Conservation (phyloP, 805 yeast species). For the Starmera dryadoides region DNA sequence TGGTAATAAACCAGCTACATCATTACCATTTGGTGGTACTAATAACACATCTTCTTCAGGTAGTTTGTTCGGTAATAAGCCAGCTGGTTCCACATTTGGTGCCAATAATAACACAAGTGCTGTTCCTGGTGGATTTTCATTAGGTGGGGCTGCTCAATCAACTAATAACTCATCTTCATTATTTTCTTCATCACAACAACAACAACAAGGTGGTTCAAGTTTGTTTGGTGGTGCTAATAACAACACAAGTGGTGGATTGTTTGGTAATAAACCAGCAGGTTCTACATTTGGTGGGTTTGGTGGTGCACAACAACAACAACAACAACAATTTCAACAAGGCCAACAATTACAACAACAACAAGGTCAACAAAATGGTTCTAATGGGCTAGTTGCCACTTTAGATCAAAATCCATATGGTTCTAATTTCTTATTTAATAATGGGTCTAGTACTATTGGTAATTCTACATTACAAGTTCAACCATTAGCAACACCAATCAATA, state of each 20-base stretch:
- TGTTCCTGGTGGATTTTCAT: neutral
- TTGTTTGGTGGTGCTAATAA: too few relatives aligned
- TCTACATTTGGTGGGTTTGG: constrained; percentile 2
- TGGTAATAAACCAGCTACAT: constrained; percentile 19
- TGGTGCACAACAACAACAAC: constrained; percentile 15
- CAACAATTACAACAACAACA: constrained; percentile 14
- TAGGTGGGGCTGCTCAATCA: constrained; percentile 16
- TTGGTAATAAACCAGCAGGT: constrained; percentile 25
- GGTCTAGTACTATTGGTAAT: constrained; percentile 27
- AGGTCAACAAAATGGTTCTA: constrained; percentile 21
- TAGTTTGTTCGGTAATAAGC: constrained; percentile 31
- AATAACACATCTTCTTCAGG: constrained; percentile 11
- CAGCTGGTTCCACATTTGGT: constrained; percentile 20
- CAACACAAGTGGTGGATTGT: constrained; percentile 33
- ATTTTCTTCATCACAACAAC: constrained; percentile 13
- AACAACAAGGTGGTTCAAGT: too few relatives aligned
- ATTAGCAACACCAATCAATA: constrained; percentile 39
- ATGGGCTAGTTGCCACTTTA: constrained; percentile 22
- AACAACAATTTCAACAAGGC: constrained; percentile 7
- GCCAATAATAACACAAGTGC: constrained; percentile 4
- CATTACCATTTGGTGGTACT: constrained; percentile 35
- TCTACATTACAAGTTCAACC: constrained; percentile 32
- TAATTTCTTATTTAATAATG: constrained; percentile 53
- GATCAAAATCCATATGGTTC: constrained; percentile 72
- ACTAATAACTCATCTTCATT: constrained; percentile 14